Base-by-base conservation (phyloP, 176 grass and related monocot species). In the Ensete ventricosum region DNA sequence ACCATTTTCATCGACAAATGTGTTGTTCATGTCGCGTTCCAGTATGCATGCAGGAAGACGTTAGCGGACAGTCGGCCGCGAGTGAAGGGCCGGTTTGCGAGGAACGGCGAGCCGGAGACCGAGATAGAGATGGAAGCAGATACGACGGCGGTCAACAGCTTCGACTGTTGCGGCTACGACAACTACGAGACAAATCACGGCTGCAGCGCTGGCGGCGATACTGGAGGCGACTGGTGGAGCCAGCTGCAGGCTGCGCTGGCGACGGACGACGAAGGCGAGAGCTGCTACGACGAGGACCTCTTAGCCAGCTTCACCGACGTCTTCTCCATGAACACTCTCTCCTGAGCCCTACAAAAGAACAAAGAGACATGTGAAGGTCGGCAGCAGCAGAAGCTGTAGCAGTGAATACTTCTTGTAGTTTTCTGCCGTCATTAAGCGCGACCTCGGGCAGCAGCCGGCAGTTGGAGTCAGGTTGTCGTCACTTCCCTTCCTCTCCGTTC, bases 31-130 rank as follows among this genome's bases (percentile, higher is more conserved):
- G 54, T 16, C 23, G 27, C 43, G 20, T 77, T 75, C 73, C 76
- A 96, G 93, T 96, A 96, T 69, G 87, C 82, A 29, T 96, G 93
- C 86, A 95, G 96, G 84, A 99, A 99, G 88, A 95, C 91, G 21
- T 82, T 99, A 83, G 96, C 96, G 0, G 96, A 99, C 22, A 91
- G 88, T 80, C 80, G 96, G 70, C 88, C 86, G 5, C 80, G 96
- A 74, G 91, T 95, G 65, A 85, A 82, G 91, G 91, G 96, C 22
- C 86, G 96, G 13, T 99, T 99, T 14, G 88, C 83, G 0, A 85
- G 83, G 83, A 99, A 91, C 71, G 20, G 29, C 0, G 93, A 96
- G 49, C 66, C 25, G 1, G 88, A 98, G 53, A 71, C 74, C 0
- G 88, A 86, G 16, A 63, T 25, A 0, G 62, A 65, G 22, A 21